Conservation (phyloP, 768 basidiomycete genomes). For the Russula compacta region DNA sequence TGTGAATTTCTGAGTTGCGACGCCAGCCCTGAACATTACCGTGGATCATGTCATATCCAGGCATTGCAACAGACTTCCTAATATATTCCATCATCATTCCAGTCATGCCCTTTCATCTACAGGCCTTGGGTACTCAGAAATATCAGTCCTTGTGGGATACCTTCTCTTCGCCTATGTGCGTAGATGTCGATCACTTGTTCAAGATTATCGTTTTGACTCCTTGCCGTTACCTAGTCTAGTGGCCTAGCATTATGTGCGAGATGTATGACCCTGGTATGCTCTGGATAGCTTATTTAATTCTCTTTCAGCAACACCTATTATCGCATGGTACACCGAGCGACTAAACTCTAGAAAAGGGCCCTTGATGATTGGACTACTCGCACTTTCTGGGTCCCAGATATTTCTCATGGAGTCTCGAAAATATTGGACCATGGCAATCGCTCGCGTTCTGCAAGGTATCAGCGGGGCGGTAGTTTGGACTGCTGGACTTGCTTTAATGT, state of each 20-base stretch:
- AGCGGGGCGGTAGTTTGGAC: constrained; percentile 34
- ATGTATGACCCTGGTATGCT: not conserved
- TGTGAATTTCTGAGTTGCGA: not conserved
- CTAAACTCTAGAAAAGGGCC: constrained; percentile 28
- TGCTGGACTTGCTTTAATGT: constrained; percentile 33
- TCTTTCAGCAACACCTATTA: constrained; percentile 28
- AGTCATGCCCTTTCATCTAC: constrained; percentile 31
- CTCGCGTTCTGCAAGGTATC: constrained; percentile 33
- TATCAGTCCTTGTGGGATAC: constrained; percentile 32
- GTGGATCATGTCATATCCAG: constrained; percentile 12
- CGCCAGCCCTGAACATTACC: constrained; percentile 23
- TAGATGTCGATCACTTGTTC: not conserved
- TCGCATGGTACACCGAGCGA: constrained; percentile 30
- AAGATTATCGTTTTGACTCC: not conserved
- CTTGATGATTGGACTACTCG: constrained; percentile 27
- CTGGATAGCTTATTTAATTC: not conserved
- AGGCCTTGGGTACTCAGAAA: constrained; percentile 28
- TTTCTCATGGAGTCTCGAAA: constrained; percentile 33
- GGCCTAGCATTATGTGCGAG: constrained; percentile 27
- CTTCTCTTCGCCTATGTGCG: constrained; percentile 34
- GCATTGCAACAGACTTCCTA: constrained; percentile 29
- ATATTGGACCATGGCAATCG: constrained; percentile 33
- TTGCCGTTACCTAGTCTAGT: constrained; percentile 22
- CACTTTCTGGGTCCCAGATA: constrained; percentile 30
- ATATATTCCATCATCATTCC: constrained; percentile 35